Evolutionary conservation across 2,329 filamentous ascomycete genomes (phyloP).

Genomic region (Chaetomium strumarium): DNA sequence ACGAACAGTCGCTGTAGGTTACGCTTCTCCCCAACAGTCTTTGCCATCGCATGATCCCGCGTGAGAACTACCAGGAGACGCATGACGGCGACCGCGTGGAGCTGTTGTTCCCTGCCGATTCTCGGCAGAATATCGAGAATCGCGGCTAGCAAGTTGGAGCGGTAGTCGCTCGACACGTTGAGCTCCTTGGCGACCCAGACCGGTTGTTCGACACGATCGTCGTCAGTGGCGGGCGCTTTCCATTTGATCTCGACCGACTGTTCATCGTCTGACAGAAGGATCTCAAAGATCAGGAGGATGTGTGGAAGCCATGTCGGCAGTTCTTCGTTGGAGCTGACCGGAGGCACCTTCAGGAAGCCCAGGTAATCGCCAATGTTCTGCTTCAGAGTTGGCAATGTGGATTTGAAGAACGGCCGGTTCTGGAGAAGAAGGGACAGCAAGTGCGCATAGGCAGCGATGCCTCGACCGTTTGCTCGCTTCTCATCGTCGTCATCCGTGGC

Average conservation of each 20-base stretch:
- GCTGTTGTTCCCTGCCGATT: constrained; percentile 81
- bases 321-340: constrained; percentile 64
- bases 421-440: constrained; percentile 83
- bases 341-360: constrained; percentile 67
- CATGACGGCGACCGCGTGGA: constrained; percentile 74
- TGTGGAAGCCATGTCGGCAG: constrained; percentile 91
- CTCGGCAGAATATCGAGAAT: constrained; percentile 80
- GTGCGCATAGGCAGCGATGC: constrained; percentile 84
- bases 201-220: constrained; percentile 45
- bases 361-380: constrained; percentile 72
- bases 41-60: constrained; percentile 67
- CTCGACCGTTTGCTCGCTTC: constrained; percentile 56
- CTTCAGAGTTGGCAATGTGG: constrained; percentile 67
- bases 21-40: constrained; percentile 74
- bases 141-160: constrained; percentile 64
- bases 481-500: constrained; percentile 51
- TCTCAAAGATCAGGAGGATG: constrained; percentile 83
- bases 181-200: constrained; percentile 55
- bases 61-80: constrained; percentile 85
- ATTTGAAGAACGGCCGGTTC: constrained; percentile 70
- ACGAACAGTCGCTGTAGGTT: constrained; percentile 87
- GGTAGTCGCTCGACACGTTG: constrained; percentile 59
- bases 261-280: constrained; percentile 81
- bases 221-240: constrained; percentile 50
- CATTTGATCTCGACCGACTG: constrained; percentile 70